Conservation (phyloP, 331 rosid species). For the Quercus tomentella region DNA sequence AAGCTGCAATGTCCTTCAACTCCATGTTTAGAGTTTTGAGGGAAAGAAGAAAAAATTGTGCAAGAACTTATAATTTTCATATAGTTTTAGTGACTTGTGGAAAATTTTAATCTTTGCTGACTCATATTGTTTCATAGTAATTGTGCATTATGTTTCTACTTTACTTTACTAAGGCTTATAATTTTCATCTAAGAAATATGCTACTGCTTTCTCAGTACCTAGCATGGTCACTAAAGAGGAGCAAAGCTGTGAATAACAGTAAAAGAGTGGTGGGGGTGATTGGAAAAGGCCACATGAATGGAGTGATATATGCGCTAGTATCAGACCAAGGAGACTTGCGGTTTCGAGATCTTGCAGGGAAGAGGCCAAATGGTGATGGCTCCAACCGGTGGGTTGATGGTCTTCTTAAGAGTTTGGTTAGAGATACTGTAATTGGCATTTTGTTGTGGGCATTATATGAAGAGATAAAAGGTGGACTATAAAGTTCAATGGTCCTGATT, state of each 20-base stretch:
- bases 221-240: constrained; percentile 88
- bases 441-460: constrained; percentile 78
- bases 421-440: constrained; percentile 64
- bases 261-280: constrained; percentile 88
- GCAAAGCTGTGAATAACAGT: constrained; percentile 86
- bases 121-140: neutral
- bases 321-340: constrained; percentile 65
- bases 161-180: neutral
- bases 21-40: neutral
- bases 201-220: constrained; percentile 53
- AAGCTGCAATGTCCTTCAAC: neutral
- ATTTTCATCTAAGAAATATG: neutral
- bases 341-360: constrained; percentile 70
- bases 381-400: constrained; percentile 31
- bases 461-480: constrained; percentile 31
- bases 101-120: neutral
- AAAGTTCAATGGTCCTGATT: neutral
- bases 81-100: neutral
- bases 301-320: constrained; percentile 63
- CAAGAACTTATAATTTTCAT: neutral
- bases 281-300: constrained; percentile 92
- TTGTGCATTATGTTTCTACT: neutral
- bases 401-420: constrained; percentile 52
- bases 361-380: constrained; percentile 25
- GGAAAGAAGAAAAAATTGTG: neutral